These are phyloP conservation scores for Scheffersomyces spartinae DNA, from an alignment of 805 yeast genomes.

Conservation along the genomic window DNA sequence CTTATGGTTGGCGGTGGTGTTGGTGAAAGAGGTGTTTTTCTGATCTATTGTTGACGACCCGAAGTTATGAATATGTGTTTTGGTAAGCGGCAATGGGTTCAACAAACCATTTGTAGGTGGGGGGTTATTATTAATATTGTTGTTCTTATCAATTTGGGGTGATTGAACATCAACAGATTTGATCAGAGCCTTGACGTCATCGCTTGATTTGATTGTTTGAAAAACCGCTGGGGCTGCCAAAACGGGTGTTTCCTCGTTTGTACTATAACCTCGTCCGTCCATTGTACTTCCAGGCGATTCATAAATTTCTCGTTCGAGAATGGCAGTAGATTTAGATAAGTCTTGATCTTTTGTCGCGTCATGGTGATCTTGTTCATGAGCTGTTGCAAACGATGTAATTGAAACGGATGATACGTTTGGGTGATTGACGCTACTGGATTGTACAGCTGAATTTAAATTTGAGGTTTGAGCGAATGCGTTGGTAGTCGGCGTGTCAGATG, in stretches of 20 bases:
- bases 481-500: constrained; percentile 1
- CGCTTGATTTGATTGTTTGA: constrained; percentile 10
- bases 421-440: constrained; percentile 1
- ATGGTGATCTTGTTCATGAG: constrained; percentile 7
- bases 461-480: neutral
- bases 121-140: too few species aligned
- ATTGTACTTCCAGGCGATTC: too few species aligned
- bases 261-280: constrained; percentile 10
- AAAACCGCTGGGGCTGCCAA: constrained; percentile 14
- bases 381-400: constrained; percentile 18
- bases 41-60: too few species aligned
- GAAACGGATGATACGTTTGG: constrained; percentile 6
- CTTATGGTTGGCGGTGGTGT: too few species aligned
- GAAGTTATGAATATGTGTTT: too few species aligned
- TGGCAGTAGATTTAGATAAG: constrained; percentile 1
- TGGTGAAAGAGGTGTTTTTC: too few species aligned
- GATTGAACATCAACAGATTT: too few species aligned
- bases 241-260: constrained; percentile 13
- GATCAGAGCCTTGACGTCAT: too few species aligned
- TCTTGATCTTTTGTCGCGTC: constrained; percentile 1
- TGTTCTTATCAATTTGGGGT: too few species aligned
- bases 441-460: neutral
- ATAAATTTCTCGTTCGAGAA: constrained; percentile 5
- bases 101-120: too few species aligned
- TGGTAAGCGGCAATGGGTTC: too few species aligned